A percentile compares a stretch with the other conserved stretches of the same genome.
phyloP scores from a whole-genome alignment of 371 early-diverging fungal genomes.

The Lichtheimia corymbifera region DNA sequence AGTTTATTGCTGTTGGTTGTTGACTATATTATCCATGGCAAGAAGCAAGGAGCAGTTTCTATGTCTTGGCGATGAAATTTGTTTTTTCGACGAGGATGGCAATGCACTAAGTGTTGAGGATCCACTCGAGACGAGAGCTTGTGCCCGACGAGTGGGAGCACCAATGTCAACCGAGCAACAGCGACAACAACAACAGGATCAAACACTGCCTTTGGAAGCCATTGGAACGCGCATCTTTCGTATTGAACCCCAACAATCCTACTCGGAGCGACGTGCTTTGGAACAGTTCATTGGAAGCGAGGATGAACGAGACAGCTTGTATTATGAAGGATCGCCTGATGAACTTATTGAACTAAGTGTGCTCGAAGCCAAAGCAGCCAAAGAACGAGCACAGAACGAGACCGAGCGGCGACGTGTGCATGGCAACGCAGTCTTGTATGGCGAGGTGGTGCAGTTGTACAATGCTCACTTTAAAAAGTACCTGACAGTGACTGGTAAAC shows the following conservation, averaged over 20 bases:
- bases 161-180: too few species aligned
- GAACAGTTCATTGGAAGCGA: slow-evolving; percentile 29
- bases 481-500: slow-evolving; percentile 49
- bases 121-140: slow-evolving; percentile 37
- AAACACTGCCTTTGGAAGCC: slow-evolving; percentile 24
- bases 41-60: slow-evolving; percentile 25
- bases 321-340: slow-evolving; percentile 26
- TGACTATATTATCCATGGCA: slow-evolving; percentile 6
- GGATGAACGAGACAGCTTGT: slow-evolving; percentile 19
- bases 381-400: slow-evolving; percentile 41
- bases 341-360: slow-evolving; percentile 26
- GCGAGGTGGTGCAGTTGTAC: slow-evolving; percentile 51
- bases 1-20: too few species aligned
- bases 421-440: slow-evolving; percentile 54
- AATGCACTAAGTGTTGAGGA: slow-evolving; percentile 34
- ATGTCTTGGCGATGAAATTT: slow-evolving; percentile 39
- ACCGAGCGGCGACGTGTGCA: slow-evolving; percentile 37
- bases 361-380: slow-evolving; percentile 27
- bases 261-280: slow-evolving; percentile 27
- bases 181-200: slow-evolving; percentile 3
- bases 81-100: slow-evolving; percentile 30
- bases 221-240: slow-evolving; percentile 32
- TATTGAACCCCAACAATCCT: slow-evolving; percentile 39
- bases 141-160: slow-evolving; percentile 19
- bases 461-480: slow-evolving; percentile 50